These are phyloP conservation scores for Kondoa malvinella DNA, from an alignment of 768 basidiomycete genomes.

Conservation along the genomic window DNA sequence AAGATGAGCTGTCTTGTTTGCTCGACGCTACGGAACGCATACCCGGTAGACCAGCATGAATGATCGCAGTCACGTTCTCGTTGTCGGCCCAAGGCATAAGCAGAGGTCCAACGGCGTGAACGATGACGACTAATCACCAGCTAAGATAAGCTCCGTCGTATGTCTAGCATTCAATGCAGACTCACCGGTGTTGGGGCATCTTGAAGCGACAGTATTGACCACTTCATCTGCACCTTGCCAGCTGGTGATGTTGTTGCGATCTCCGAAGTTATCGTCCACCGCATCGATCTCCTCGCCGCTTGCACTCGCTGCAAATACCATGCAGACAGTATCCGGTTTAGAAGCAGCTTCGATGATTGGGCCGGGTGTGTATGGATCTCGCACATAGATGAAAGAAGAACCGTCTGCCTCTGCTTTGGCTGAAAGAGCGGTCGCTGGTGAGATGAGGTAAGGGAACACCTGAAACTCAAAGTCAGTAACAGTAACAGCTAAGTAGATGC, in stretches of 20 bases:
- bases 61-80: slow-evolving; percentile 17
- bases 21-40: too few relatives aligned
- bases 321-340: slow-evolving; percentile 5
- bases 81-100: slow-evolving; percentile 18
- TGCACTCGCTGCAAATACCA: not conserved
- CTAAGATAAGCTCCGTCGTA: not conserved
- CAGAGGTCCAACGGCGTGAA: slow-evolving; percentile 51
- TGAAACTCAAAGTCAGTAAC: not conserved
- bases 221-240: slow-evolving; percentile 40
- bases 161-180: slow-evolving; percentile 5
- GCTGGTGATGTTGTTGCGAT: slow-evolving; percentile 15
- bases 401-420: slow-evolving; percentile 10
- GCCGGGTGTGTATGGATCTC: slow-evolving; percentile 1
- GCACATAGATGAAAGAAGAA: not conserved
- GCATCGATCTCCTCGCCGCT: not conserved
- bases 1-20: too few relatives aligned
- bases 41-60: slow-evolving; percentile 13
- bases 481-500: too few relatives aligned
- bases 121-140: slow-evolving; percentile 43
- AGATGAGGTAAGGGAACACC: slow-evolving; percentile 1
- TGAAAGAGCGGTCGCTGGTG: not conserved
- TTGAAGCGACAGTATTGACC: slow-evolving; percentile 47
- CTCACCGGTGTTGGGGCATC: slow-evolving; percentile 43
- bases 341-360: slow-evolving; percentile 3
- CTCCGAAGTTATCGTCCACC: slow-evolving; percentile 12